phyloP scores from a whole-genome alignment of 495 filamentous ascomycete genomes.

The Annulohypoxylon maeteangense region DNA sequence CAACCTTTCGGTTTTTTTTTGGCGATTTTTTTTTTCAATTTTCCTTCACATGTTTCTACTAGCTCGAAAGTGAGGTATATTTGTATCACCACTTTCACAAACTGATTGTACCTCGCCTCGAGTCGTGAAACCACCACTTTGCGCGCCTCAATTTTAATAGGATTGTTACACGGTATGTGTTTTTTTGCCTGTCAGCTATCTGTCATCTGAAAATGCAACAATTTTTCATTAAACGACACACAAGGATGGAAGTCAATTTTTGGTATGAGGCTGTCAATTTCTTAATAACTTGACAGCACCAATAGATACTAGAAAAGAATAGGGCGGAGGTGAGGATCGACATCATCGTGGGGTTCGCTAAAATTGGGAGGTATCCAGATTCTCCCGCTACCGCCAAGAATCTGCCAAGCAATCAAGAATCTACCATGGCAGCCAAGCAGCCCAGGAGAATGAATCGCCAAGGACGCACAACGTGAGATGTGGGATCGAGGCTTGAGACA shows the following conservation, averaged over 20 bases:
- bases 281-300: neutral
- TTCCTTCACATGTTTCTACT: constrained; percentile 20
- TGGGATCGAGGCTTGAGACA: constrained; percentile 41
- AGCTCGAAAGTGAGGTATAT: neutral
- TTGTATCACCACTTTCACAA: neutral
- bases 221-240: constrained; percentile 5
- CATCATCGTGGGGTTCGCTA: constrained; percentile 35
- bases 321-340: constrained; percentile 33
- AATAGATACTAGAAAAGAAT: neutral
- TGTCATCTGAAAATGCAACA: neutral
- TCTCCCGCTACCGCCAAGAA: constrained; percentile 39
- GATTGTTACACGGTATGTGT: constrained; percentile 2
- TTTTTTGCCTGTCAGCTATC: neutral
- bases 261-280: neutral
- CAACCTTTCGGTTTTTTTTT: constrained; percentile 2
- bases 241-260: neutral
- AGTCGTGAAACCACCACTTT: constrained; percentile 21
- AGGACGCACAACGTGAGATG: constrained; percentile 37
- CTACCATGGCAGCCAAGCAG: constrained; percentile 2
- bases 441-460: constrained; percentile 35
- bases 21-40: neutral
- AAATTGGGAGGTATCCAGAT: constrained; percentile 34
- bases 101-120: neutral
- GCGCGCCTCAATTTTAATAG: constrained; percentile 18
- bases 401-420: constrained; percentile 31